These are phyloP conservation scores for Priceomyces medius DNA, from an alignment of 805 yeast species.

Conservation along the genomic window DNA sequence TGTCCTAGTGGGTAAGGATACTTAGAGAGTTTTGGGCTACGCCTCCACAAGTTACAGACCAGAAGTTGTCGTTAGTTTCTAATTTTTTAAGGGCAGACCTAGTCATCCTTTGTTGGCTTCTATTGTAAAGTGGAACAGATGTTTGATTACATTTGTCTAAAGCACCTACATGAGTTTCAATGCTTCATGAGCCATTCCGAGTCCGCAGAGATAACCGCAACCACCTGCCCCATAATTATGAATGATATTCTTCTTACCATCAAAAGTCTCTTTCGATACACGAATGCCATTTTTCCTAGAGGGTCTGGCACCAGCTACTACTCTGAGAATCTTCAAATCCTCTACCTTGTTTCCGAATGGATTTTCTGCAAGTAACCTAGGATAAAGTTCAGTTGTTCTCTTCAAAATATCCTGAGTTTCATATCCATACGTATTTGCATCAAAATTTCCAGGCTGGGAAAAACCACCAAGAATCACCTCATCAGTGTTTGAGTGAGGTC, in stretches of 20 bases:
- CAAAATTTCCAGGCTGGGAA: constrained; percentile 62
- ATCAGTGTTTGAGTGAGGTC: constrained; percentile 17
- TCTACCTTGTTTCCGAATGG: constrained; percentile 30
- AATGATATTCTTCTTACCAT: constrained; percentile 34
- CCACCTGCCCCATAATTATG: constrained; percentile 77
- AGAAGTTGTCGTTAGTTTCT: constrained; percentile 42
- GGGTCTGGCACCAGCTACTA: constrained; percentile 76
- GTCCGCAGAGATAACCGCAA: constrained; percentile 65
- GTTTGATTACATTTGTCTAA: no score
- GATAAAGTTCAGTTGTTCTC: constrained; percentile 54
- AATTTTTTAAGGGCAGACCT: not conserved
- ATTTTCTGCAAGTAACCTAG: constrained; percentile 44
- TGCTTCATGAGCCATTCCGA: constrained; percentile 56
- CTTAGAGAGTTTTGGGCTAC: constrained; percentile 49
- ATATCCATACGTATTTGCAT: constrained; percentile 53
- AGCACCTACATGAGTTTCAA: constrained; percentile 22
- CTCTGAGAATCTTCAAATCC: constrained; percentile 55
- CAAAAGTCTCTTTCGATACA: constrained; percentile 52
- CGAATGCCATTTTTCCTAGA: constrained; percentile 73
- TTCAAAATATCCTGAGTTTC: constrained; percentile 62
- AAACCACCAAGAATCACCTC: constrained; percentile 66
- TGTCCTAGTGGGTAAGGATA: constrained; percentile 51
- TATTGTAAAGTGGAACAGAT: no score
- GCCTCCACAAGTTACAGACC: constrained; percentile 54
- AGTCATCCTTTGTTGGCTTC: no score